Percentiles rank a stretch among this genome's conserved stretches.
Conservation (phyloP, 2,329 filamentous ascomycete species). For the Colletotrichum tofieldiae region DNA sequence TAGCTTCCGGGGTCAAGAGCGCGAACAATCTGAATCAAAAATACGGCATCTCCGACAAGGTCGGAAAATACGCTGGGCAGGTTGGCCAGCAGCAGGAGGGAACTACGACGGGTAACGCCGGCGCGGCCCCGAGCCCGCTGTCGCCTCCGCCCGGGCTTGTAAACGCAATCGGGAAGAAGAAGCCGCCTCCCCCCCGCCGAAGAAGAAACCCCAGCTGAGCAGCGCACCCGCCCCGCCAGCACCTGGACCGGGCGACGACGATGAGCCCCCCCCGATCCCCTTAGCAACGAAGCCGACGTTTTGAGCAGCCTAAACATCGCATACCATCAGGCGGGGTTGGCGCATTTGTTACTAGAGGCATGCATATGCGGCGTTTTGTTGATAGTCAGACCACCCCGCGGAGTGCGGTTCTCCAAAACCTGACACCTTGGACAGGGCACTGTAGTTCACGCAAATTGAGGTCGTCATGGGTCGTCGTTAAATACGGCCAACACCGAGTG, state of each 20-base stretch:
- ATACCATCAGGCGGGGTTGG: slow-evolving; percentile 4
- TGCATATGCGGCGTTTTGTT: slow-evolving; percentile 39
- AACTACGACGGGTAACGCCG: background rate
- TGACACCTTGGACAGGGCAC: background rate
- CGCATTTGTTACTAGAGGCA: background rate
- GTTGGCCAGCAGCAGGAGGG: slow-evolving; percentile 39
- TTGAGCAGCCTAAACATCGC: slow-evolving; percentile 44
- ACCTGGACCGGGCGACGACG: slow-evolving; percentile 47
- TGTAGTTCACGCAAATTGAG: slow-evolving; percentile 14
- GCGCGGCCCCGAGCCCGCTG: slow-evolving; percentile 9
- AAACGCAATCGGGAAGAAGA: slow-evolving; percentile 63
- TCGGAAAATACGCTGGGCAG: slow-evolving; percentile 48
- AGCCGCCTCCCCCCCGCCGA: slow-evolving; percentile 67
- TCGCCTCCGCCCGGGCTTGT: slow-evolving; percentile 43
- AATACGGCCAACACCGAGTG: slow-evolving; percentile 38
- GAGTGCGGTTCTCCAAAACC: slow-evolving; percentile 4
- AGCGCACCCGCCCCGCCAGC: slow-evolving; percentile 37
- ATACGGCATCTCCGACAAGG: slow-evolving; percentile 67
- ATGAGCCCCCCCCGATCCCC: slow-evolving; percentile 67
- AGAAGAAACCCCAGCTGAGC: slow-evolving; percentile 65
- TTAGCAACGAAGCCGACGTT: slow-evolving; percentile 66
- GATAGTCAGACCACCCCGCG: slow-evolving; percentile 17
- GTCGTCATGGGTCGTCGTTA: background rate
- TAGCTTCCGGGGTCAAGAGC: slow-evolving; percentile 71
- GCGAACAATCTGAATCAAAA: slow-evolving; percentile 74